phyloP scores from a whole-genome alignment of 2,329 filamentous ascomycete species.

The Colletotrichum aenigma region DNA sequence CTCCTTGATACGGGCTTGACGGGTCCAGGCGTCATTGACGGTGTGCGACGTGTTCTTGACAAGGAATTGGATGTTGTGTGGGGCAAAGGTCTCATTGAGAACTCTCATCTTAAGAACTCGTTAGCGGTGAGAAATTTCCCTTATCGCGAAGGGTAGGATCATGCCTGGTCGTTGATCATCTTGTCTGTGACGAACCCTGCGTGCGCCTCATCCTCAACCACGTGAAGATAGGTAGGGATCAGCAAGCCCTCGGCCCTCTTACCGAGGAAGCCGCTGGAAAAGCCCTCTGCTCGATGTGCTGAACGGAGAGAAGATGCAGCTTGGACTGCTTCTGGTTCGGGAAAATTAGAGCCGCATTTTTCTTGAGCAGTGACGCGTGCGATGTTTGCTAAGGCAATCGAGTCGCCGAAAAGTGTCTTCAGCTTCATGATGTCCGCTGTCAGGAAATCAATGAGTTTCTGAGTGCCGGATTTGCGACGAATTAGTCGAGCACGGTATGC shows the following conservation, averaged over 20 bases:
- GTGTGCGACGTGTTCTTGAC: slow-evolving; percentile 2
- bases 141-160: too few species aligned
- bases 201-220: slow-evolving; percentile 3
- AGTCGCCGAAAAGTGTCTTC: neutral
- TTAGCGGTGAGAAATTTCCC: neutral
- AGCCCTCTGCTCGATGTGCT: neutral
- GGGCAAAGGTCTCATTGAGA: slow-evolving; percentile 6
- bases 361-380: neutral
- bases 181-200: neutral
- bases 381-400: neutral
- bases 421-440: neutral
- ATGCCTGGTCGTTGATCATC: slow-evolving; percentile 8
- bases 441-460: too few species aligned
- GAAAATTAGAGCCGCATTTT: neutral
- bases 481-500: too few species aligned
- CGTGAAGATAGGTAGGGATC: slow-evolving; percentile 9
- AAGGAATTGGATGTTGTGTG: slow-evolving; percentile 14
- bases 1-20: neutral
- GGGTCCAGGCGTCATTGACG: slow-evolving; percentile 13
- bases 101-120: neutral
- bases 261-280: neutral
- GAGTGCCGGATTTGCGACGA: too few species aligned
- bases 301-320: neutral
- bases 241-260: neutral
- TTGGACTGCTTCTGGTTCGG: neutral